phyloP scores from a whole-genome alignment of 305 asterid genomes.

The Fraxinus albicans region DNA sequence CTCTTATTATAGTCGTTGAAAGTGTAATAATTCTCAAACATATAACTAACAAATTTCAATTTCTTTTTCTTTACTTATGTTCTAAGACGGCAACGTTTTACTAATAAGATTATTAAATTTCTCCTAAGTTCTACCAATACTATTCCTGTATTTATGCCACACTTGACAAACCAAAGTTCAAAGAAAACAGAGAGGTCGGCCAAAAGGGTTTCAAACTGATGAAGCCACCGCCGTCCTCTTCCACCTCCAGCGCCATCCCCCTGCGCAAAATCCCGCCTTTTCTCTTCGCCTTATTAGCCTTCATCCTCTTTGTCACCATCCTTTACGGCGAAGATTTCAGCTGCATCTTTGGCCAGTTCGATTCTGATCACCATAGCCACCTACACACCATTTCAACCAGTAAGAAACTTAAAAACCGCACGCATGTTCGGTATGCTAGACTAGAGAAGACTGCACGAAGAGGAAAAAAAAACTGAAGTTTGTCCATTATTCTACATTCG shows the following conservation, averaged over 20 bases:
- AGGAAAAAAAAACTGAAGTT: background rate
- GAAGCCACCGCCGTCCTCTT: constrained; percentile 50
- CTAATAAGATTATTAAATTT: background rate
- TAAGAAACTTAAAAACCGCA: background rate
- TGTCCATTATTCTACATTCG: background rate
- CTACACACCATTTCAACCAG: constrained; percentile 18
- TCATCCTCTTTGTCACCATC: constrained; percentile 63
- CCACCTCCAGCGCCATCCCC: constrained; percentile 33
- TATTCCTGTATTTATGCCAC: background rate
- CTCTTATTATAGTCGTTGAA: background rate
- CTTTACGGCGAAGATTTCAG: constrained; percentile 50
- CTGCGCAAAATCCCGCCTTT: constrained; percentile 65
- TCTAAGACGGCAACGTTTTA: background rate
- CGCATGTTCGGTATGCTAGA: background rate
- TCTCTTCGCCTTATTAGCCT: constrained; percentile 52
- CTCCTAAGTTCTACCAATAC: background rate
- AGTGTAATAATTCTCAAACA: background rate
- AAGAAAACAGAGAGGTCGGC: background rate
- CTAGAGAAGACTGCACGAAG: background rate
- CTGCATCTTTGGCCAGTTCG: constrained; percentile 37
- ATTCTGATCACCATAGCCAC: constrained; percentile 22
- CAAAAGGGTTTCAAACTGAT: constrained; percentile 25
- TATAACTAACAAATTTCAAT: background rate
- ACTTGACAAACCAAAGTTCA: background rate
- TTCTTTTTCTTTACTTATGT: background rate